A percentile compares a stretch with the other conserved stretches of the same genome.
Conservation (phyloP, 2,329 filamentous ascomycete genomes). For the Aspergillus thermomutatus region DNA sequence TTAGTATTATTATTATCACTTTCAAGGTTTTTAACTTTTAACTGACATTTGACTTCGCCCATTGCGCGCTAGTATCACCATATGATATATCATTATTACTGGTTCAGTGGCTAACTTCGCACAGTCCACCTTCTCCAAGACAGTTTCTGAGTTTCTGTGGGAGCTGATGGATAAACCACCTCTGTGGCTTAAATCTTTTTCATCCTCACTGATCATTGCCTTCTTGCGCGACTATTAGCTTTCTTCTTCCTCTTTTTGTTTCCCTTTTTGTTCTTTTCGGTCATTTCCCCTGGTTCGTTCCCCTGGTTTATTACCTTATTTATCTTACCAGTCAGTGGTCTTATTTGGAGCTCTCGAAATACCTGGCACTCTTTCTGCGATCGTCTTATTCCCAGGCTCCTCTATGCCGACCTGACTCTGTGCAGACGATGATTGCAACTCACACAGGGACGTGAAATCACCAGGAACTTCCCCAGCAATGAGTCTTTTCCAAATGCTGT, state of each 20-base stretch:
- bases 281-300: neutral
- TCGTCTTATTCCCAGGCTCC: neutral
- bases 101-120: neutral
- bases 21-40: neutral
- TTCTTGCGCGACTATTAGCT: neutral
- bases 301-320: neutral
- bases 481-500: constrained; percentile 13
- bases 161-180: neutral
- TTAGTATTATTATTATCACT: neutral
- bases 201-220: neutral
- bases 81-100: too few species aligned
- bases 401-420: neutral
- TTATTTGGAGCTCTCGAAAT: neutral
- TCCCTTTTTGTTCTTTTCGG: neutral
- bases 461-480: constrained; percentile 8
- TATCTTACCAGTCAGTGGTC: neutral
- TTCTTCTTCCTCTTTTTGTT: neutral
- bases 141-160: neutral
- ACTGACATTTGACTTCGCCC: neutral
- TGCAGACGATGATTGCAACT: constrained; percentile 11
- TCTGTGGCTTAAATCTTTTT: neutral
- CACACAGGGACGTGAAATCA: neutral
- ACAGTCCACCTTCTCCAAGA: neutral
- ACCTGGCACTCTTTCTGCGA: neutral
- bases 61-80: neutral